Conservation (phyloP, 768 basidiomycete species). For the Baorangia bicolor region DNA sequence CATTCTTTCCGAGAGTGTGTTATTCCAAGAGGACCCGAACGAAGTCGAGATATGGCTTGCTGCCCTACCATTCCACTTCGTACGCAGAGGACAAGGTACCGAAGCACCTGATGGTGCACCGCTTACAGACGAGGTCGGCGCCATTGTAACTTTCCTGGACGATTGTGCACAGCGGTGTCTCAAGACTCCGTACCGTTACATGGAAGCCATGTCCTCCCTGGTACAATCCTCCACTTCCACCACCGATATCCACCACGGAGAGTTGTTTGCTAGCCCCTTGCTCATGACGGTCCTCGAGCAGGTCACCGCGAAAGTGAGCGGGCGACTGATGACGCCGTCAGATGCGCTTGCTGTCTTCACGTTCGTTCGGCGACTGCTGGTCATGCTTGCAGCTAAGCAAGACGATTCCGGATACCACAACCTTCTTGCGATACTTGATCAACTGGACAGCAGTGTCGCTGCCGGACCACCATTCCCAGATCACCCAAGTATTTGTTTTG, state of each 20-base stretch:
- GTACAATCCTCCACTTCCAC: slow-evolving; percentile 10
- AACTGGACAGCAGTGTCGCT: slow-evolving; percentile 37
- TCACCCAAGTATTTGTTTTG: slow-evolving; percentile 35
- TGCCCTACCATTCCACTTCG: slow-evolving; percentile 49
- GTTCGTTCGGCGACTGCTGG: slow-evolving; percentile 63
- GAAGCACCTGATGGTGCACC: slow-evolving; percentile 51
- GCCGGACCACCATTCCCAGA: slow-evolving; percentile 33
- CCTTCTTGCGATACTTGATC: slow-evolving; percentile 35
- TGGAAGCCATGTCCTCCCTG: slow-evolving; percentile 62
- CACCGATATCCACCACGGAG: slow-evolving; percentile 19
- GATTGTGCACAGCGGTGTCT: slow-evolving; percentile 81
- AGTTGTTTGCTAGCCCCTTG: slow-evolving; percentile 63
- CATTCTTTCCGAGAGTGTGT: slow-evolving; percentile 66
- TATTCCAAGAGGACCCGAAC: slow-evolving; percentile 75
- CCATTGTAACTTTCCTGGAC: slow-evolving; percentile 71
- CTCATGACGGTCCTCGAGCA: slow-evolving; percentile 82
- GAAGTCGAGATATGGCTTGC: slow-evolving; percentile 78
- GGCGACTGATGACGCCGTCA: slow-evolving; percentile 52
- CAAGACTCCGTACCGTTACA: slow-evolving; percentile 82
- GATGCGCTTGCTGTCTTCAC: slow-evolving; percentile 61
- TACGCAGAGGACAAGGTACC: slow-evolving; percentile 34
- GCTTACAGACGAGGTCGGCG: slow-evolving; percentile 54
- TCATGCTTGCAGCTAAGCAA: slow-evolving; percentile 56
- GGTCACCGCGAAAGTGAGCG: slow-evolving; percentile 62
- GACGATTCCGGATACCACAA: slow-evolving; percentile 37